phyloP scores from a whole-genome alignment of 208 protist species.

The Porcisia deanei region DNA sequence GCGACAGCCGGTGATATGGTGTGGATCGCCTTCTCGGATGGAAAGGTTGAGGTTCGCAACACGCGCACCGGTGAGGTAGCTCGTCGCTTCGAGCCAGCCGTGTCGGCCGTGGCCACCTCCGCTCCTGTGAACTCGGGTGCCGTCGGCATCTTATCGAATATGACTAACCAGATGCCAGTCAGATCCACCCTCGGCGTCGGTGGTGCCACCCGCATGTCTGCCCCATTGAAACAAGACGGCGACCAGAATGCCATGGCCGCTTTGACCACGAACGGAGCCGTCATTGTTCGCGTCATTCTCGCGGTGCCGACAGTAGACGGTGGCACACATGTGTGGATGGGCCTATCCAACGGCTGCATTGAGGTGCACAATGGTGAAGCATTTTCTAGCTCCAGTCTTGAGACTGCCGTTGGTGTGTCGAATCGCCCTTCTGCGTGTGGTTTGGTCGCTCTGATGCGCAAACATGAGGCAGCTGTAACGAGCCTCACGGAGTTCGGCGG shows the following conservation, averaged over 20 bases:
- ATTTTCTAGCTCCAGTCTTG: conserved; percentile 19
- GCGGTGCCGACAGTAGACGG: conserved; percentile 30
- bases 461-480: conserved; percentile 66
- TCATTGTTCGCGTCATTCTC: conserved; percentile 36
- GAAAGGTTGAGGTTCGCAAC: conserved; percentile 68
- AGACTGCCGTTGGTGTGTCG: background rate
- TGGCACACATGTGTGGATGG: conserved; percentile 71
- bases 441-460: conserved; percentile 38
- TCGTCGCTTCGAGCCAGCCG: conserved; percentile 37
- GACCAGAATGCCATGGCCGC: background rate
- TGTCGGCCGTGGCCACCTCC: conserved; percentile 2
- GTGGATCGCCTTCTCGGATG: conserved; percentile 66
- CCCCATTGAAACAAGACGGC: conserved; percentile 2
- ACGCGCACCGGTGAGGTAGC: conserved; percentile 65
- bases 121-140: background rate
- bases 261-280: background rate
- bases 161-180: conserved; percentile 13
- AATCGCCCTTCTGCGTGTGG: background rate
- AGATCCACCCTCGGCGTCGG: background rate
- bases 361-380: conserved; percentile 62
- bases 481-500: conserved; percentile 80
- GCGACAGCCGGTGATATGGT: conserved; percentile 54
- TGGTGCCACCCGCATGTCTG: background rate
- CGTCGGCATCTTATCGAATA: conserved; percentile 10
- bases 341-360: conserved; percentile 72